Base-by-base conservation (phyloP, 2,329 filamentous ascomycete species). In the Fusarium mexicanum region DNA sequence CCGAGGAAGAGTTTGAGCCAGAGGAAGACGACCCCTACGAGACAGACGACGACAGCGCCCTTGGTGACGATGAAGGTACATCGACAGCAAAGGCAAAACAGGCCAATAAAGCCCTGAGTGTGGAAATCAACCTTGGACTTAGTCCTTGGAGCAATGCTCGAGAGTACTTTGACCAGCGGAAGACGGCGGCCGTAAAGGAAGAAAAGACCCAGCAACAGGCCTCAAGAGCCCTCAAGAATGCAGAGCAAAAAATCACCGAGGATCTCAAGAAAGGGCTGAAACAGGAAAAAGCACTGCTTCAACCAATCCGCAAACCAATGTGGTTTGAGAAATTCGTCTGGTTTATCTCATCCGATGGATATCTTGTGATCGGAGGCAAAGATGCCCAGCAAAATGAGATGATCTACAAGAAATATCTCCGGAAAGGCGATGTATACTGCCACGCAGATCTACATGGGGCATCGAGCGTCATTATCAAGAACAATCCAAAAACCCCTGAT, bases 241-340 rank as follows among this genome's bases (percentile, higher is more conserved):
- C 95, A 12, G 94, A 98, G 80, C 92, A 93, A 78, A 98, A 98
- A 83, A 95, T 98, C 29, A 87, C 89, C 9, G 90, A 93, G 18
- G 94, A 98, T 80, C 86, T 98, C 29, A 97, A 94, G 83, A 96
- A 95, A 78, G 92, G 91, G 0, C 83, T 98, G 64, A 98, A 98
- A 84, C 93, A 96, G 79, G 96, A 98, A 83, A 98, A 98, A 81
- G 92, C 94, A 26, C 86, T 97, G 5, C 85, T 98, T 16, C 91
- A 95, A 51, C 94, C 93, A 1, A 92, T 98, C 14, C 90, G 96
- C 64, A 93, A 91, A 78, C 92, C 92, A 74, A 89, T 95, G 78
- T 99, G 96, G 96, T 99, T 98, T 76, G 96, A 99, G 79, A 99
- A 99, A 83, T 99, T 98, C 78, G 86, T 91, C 35, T 98, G 94